These are phyloP conservation scores for Geotrichum aggregatum DNA, from an alignment of 1,139 yeast species.

Conservation along the genomic window DNA sequence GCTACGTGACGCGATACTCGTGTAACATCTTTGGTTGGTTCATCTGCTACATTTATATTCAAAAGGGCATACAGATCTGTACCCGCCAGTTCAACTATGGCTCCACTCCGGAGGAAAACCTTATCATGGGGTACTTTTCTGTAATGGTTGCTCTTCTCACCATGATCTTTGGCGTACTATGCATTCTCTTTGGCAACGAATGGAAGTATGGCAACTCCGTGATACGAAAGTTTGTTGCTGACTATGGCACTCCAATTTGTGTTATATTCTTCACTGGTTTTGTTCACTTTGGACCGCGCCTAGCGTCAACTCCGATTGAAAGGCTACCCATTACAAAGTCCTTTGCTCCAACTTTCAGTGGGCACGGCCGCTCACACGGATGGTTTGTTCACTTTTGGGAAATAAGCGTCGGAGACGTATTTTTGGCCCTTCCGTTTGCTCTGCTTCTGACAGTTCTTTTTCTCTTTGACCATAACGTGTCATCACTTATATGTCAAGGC, in stretches of 20 bases:
- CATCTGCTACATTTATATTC: constrained; percentile 82
- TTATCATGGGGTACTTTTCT: constrained; percentile 71
- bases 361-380: constrained; percentile 47
- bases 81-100: constrained; percentile 57
- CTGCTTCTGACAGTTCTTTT: constrained; percentile 74
- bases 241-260: constrained; percentile 77
- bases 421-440: constrained; percentile 90
- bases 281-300: constrained; percentile 78
- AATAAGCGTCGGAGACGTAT: constrained; percentile 67
- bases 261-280: constrained; percentile 91
- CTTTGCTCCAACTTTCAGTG: constrained; percentile 62
- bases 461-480: constrained; percentile 92
- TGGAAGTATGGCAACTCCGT: constrained; percentile 58
- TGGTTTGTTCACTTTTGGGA: constrained; percentile 83
- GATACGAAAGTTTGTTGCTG: constrained; percentile 67
- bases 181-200: constrained; percentile 55
- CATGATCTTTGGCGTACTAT: constrained; percentile 68
- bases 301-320: constrained; percentile 51
- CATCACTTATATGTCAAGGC: constrained; percentile 86
- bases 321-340: constrained; percentile 68
- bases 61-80: constrained; percentile 83
- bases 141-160: constrained; percentile 68
- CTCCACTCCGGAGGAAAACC: constrained; percentile 28
- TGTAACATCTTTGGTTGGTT: constrained; percentile 94
- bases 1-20: constrained; percentile 73